A percentile compares a stretch with the other conserved stretches of the same genome.
Conservation (phyloP, 371 early-diverging fungal species). For the Lichtheimia ornata region DNA sequence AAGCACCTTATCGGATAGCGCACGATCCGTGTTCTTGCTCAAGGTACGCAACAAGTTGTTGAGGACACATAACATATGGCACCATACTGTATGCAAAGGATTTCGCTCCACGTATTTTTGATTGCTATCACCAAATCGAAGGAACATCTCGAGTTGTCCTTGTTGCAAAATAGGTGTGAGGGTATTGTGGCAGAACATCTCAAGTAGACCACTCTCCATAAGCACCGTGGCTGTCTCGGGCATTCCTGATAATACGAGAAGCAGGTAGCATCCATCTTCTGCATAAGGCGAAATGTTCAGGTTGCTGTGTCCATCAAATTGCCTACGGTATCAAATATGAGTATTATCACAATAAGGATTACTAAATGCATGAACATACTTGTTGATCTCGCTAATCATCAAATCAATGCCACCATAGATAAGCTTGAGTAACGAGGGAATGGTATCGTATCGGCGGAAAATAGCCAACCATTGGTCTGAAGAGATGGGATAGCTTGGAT, state of each 20-base stretch:
- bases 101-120: conserved; percentile 28
- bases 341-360: not conserved
- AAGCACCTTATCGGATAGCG: conserved; percentile 19
- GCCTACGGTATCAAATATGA: conserved; percentile 19
- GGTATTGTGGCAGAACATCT: conserved; percentile 33
- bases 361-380: conserved; percentile 17
- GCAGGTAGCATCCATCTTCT: conserved; percentile 38
- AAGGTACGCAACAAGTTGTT: conserved; percentile 30
- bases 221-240: conserved; percentile 33
- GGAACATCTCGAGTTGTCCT: conserved; percentile 33
- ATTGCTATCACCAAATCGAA: conserved; percentile 30
- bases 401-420: conserved; percentile 33
- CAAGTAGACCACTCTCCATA: conserved; percentile 26
- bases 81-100: conserved; percentile 45
- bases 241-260: conserved; percentile 35
- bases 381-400: conserved; percentile 36
- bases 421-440: conserved; percentile 27
- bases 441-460: conserved; percentile 25
- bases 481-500: conserved; percentile 24
- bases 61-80: conserved; percentile 38
- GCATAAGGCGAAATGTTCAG: conserved; percentile 44
- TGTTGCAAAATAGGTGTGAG: conserved; percentile 29
- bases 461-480: conserved; percentile 24
- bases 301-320: conserved; percentile 14
- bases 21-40: conserved; percentile 10